A percentile compares a stretch with the other conserved stretches of the same genome.
Conservation (phyloP, 1,284 basidiomycete genomes). For the Ceratobasidium theobromae region DNA sequence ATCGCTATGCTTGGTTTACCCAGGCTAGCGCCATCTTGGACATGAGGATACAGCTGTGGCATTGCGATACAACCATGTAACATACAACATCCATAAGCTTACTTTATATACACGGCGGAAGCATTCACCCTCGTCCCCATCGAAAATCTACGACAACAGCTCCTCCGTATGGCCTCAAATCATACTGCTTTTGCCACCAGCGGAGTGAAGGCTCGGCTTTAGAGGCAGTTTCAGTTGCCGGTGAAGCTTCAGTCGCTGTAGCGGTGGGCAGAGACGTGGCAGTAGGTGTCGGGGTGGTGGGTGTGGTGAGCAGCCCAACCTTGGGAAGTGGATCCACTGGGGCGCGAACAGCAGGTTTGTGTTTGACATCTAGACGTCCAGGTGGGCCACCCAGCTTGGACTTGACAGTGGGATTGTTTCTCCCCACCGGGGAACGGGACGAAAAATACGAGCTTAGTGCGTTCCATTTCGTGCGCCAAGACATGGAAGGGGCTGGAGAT, state of each 20-base stretch:
- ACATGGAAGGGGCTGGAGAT: not conserved
- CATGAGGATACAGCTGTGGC: not conserved
- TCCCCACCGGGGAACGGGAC: not conserved
- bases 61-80: not conserved
- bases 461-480: constrained; percentile 6
- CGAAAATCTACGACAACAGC: constrained; percentile 69
- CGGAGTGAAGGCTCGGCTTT: constrained; percentile 36
- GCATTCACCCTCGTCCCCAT: constrained; percentile 33
- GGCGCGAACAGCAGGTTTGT: not conserved
- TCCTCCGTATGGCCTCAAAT: constrained; percentile 68
- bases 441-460: not conserved
- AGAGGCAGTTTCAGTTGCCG: not conserved
- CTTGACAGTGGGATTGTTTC: not conserved
- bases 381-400: not conserved
- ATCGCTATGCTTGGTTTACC: not conserved
- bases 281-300: not conserved
- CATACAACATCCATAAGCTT: not conserved
- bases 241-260: not conserved
- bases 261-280: not conserved
- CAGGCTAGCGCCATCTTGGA: not conserved
- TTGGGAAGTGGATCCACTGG: not conserved
- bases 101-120: no score
- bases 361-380: not conserved
- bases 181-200: constrained; percentile 58
- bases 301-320: not conserved